Conservation (phyloP, 768 basidiomycete genomes). For the Lentinula edodes region DNA sequence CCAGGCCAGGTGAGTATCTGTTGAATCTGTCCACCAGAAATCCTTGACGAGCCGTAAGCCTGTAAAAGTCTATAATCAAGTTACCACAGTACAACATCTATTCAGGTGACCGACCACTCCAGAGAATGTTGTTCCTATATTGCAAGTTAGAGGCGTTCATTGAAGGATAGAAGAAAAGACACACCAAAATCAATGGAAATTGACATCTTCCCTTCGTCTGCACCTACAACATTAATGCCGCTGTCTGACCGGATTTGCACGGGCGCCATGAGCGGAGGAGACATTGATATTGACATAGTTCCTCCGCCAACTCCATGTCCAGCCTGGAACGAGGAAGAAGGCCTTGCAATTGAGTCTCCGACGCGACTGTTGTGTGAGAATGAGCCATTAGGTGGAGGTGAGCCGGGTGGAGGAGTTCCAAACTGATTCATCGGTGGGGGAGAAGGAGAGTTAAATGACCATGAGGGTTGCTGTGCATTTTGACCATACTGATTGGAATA, state of each 20-base stretch:
- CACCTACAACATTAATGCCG: too few species aligned
- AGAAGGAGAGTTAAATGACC: conserved; percentile 31
- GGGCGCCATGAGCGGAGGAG: background rate
- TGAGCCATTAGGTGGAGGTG: conserved; percentile 3
- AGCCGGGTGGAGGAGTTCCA: conserved; percentile 13
- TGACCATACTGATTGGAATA: conserved; percentile 18
- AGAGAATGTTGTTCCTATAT: conserved; percentile 82
- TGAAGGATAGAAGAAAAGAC: conserved; percentile 14
- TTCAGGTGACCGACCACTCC: conserved; percentile 58
- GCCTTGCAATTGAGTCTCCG: conserved; percentile 2
- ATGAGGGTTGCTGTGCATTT: conserved; percentile 19
- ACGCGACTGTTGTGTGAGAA: conserved; percentile 13
- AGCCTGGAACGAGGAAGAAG: background rate
- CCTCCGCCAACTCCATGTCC: background rate
- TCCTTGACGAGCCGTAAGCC: conserved; percentile 86
- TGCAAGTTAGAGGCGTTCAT: background rate
- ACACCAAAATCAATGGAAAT: conserved; percentile 80
- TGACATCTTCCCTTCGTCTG: conserved; percentile 74
- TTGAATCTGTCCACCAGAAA: conserved; percentile 72
- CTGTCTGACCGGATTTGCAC: conserved; percentile 5
- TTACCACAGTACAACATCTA: background rate
- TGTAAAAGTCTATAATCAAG: conserved; percentile 20
- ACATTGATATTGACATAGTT: background rate
- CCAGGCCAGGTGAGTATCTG: conserved; percentile 87
- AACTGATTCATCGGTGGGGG: conserved; percentile 25